Base-by-base conservation (phyloP, 805 yeast species). In the Brettanomyces nanus region DNA sequence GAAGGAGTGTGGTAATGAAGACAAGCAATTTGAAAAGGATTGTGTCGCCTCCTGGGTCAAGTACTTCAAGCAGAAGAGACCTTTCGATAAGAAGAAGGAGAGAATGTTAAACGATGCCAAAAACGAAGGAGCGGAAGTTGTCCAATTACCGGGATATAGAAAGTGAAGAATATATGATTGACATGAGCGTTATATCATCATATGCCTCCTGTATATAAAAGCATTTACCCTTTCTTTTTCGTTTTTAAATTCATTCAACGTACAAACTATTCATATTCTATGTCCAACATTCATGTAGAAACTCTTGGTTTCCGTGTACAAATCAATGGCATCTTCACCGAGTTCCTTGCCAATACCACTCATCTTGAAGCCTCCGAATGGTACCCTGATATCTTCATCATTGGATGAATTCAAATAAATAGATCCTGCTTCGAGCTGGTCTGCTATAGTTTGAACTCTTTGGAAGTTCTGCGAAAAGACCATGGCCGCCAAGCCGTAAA, bases 1-100 rank as follows among this genome's bases (percentile, higher is more conserved):
- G 37, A 50, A 61, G 18, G 61, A 70, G 35, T 89, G 97, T 60
- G 70, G 75, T 0, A 39, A 44, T 2, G 69, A 77, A 52, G 75
- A 77, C 45, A 52, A 56, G n/a, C 69, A 66, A 28, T 86, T 85
- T 47, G 76, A 82, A 42, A 57, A 67, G n/a, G 76, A 78, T 47
- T 89, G 97, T 60, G 86, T 85, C 7, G 76, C 77, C 11, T 76
- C 87, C 38, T 89, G 97, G 97, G 86, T 75, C 44, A 69, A 80
- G 43, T 87, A 89, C 58, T 89, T 90, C 67, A 90, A 87, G 55
- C 90, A 86, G 59, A 89, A 87, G 59, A 74, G 96, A 49, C 81
- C 78, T 28, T 80, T 77, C 42, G 95, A 86, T 48, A 63, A 75
- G 44, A 75, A 76, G 49, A 78, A 81, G 58, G 82, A 75, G 45